These are phyloP conservation scores for Cytospora piceicola DNA, from an alignment of 2,329 filamentous ascomycete genomes.

Conservation along the genomic window DNA sequence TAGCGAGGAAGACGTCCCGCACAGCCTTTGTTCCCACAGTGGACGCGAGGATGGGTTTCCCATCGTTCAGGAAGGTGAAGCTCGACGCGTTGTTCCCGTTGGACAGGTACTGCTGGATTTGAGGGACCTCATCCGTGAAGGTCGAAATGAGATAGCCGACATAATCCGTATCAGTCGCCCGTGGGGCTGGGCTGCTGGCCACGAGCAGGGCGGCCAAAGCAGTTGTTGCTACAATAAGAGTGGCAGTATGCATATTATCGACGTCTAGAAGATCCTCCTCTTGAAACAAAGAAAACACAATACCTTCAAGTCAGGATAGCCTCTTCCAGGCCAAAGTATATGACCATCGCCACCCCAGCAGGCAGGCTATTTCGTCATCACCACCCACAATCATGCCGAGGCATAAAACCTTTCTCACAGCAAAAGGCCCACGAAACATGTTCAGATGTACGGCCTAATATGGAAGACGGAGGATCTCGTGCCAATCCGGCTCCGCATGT, in stretches of 20 bases:
- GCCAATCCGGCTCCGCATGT: background rate
- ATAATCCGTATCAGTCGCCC: constrained; percentile 30
- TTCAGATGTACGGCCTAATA: background rate
- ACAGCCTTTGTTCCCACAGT: constrained; percentile 42
- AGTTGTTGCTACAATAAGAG: background rate
- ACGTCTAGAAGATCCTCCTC: background rate
- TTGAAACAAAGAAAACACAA: no score
- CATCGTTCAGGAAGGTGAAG: constrained; percentile 41
- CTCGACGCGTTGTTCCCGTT: constrained; percentile 39
- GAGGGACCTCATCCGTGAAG: constrained; percentile 40
- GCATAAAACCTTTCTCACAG: no score
- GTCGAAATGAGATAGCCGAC: constrained; percentile 44
- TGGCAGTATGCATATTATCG: constrained; percentile 2
- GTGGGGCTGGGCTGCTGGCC: background rate
- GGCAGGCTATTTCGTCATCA: no score
- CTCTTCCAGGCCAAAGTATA: background rate
- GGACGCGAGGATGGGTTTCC: constrained; percentile 40
- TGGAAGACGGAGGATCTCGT: background rate
- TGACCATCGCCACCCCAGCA: background rate
- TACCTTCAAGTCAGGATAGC: background rate
- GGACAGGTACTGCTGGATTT: constrained; percentile 42
- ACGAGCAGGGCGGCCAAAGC: constrained; percentile 3
- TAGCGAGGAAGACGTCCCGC: constrained; percentile 42
- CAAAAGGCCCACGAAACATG: background rate
- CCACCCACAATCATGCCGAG: no score